Evolutionary conservation across 257 asterid genomes (phyloP), one percentile per base, ranked within the genome.

Genomic region (Nicotiana sylvestris): DNA sequence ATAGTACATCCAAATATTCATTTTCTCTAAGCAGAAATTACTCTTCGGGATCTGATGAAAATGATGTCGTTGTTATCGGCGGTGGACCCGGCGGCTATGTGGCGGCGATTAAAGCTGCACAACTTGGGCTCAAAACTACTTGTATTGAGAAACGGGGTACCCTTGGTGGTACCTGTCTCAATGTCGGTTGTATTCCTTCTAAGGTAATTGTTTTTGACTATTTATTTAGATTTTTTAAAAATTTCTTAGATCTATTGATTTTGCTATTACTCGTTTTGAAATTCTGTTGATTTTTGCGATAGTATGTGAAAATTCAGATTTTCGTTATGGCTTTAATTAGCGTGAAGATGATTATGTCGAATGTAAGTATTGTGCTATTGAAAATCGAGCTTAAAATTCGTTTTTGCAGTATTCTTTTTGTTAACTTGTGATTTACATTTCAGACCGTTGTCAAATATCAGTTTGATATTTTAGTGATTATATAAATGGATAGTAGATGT

Each of bases 41-140:
- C 62, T 82, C 88, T 12, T 30, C 84, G 6, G 66, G 68, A 21
- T 81, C 88, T 2, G 90, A 84, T 9, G 97, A 95, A 16, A 95
- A 93, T 87, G 99, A 94, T 83, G 98, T 96, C 77, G 96, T 96
- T 35, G 90, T 96, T 10, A 90, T 96, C 17, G 99, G 99, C 62
- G 98, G 99, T 79, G 99, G 99, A 3, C 99, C 99, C 0, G 98
- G 98, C 0, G 99, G 99, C 16, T 96, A 96, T 86, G 98, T 96
- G 55, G 98, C 98, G 67, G 99, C 99, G 37, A 96, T 96, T 81
- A 96, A 96, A 89, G 99, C 99, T 21, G 98, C 99, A 5, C 98
- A 96, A 88, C 90, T 96, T 16, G 99, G 99, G 55, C 92, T 96
- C 83, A 96, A 93, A 85, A 96, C 99, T 70, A 94, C 99, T 33